Evolutionary conservation across 768 basidiomycete genomes (phyloP).

Genomic region (Trametes cubensis): DNA sequence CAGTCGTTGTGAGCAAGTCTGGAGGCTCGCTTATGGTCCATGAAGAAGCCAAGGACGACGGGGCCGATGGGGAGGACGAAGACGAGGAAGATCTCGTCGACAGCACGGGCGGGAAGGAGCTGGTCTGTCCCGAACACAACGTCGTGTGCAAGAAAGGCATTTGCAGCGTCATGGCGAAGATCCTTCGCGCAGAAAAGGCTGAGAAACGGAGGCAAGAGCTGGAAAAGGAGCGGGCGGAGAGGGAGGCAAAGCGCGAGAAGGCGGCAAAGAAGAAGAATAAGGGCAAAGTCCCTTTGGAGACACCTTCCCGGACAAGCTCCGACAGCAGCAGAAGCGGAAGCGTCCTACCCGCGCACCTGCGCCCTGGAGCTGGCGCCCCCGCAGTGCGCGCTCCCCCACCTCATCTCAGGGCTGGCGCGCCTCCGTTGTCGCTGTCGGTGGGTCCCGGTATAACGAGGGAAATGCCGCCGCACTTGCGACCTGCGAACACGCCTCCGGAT

Average conservation of each 20-base stretch:
- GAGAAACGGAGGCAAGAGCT: constrained; percentile 28
- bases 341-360: not conserved
- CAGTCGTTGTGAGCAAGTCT: not conserved
- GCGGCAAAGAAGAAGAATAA: constrained; percentile 10
- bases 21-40: not conserved
- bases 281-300: not conserved
- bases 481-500: not conserved
- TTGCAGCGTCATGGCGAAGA: constrained; percentile 37
- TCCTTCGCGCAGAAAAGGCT: constrained; percentile 27
- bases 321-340: too few species aligned
- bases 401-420: constrained; percentile 9
- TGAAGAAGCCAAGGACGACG: not conserved
- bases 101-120: not conserved
- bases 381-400: constrained; percentile 7
- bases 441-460: not conserved
- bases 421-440: not conserved
- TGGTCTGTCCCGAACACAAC: constrained; percentile 37
- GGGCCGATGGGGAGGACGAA: not conserved
- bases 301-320: not conserved
- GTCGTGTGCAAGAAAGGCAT: constrained; percentile 42
- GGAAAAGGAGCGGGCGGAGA: constrained; percentile 12
- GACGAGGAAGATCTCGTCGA: not conserved
- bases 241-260: not conserved
- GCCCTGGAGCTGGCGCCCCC: not conserved
- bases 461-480: constrained; percentile 4